Base-by-base conservation (phyloP, 1,284 basidiomycete species). In the Austroboletus niveus region DNA sequence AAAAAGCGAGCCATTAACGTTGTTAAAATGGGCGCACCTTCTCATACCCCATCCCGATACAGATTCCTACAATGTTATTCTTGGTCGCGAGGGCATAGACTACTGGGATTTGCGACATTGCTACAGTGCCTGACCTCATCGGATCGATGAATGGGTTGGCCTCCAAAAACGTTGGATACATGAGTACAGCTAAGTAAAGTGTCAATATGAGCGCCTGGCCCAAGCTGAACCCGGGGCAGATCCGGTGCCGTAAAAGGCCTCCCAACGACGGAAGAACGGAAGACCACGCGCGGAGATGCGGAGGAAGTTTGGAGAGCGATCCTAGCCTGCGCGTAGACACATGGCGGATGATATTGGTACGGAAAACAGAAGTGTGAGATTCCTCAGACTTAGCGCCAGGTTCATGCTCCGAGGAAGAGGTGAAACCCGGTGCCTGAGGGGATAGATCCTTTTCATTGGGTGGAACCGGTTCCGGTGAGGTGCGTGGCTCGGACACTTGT, bases 41-140 rank as follows among this genome's bases (percentile, higher is more conserved):
- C 68, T 91, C 87, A 63, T 92, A 92, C 3, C 87, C 85, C 57
- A 85, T 69, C 3, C 86, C 86, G 45, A 89, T 66, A 24, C 85
- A 62, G 55, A 76, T 75, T 3, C 86, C 81, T 11, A 87, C 59
- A 27, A 89, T 56, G 60, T 85, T 91, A 61, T 88, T 87, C 76
- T 92, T 93, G 39, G 82, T 78, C 1, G 81, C 85, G 30, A 92
- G 77, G 0, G 80, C 75, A 59, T 87, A 75, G 35, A 89, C 79
- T 46, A 91, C 72, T 0, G 90, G 89, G n/a, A 93, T 68, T 64
- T 91, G 87, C 1, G 87, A 80, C 47, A 82, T 70, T 2, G 85
- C 81, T 32, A 94, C 74, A 68, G 79, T 84, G 0, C 86, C 91
- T 43, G 75, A 68, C 11, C 83, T 77, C 10, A 71, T 48, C 14